phyloP scores from a whole-genome alignment of 768 basidiomycete genomes.

The Leccinum disarticulatum region DNA sequence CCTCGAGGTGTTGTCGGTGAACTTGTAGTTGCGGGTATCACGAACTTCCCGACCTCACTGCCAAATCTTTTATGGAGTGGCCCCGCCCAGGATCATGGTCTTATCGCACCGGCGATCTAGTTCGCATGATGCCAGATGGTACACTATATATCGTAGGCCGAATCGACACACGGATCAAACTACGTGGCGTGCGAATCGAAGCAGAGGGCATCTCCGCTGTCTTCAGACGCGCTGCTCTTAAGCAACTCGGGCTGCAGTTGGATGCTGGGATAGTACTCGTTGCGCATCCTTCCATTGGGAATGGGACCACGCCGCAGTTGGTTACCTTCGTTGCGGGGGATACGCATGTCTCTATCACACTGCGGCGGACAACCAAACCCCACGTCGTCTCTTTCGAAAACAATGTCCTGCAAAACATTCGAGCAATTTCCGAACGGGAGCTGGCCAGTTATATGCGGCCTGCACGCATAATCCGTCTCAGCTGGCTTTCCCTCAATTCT shows the following conservation, averaged over 20 bases:
- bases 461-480: conserved; percentile 47
- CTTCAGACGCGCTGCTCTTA: conserved; percentile 25
- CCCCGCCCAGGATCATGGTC: conserved; percentile 40
- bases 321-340: conserved; percentile 49
- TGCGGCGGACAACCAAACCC: conserved; percentile 36
- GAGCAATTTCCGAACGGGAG: conserved; percentile 38
- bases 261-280: conserved; percentile 44
- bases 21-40: conserved; percentile 51
- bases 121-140: conserved; percentile 49
- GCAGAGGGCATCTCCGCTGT: conserved; percentile 51
- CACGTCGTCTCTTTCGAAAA: conserved; percentile 29
- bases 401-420: conserved; percentile 30
- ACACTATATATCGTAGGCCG: conserved; percentile 51
- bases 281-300: conserved; percentile 42
- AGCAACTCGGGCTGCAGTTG: conserved; percentile 24
- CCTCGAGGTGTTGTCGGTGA: conserved; percentile 48
- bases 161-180: conserved; percentile 52
- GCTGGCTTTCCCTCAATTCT: conserved; percentile 45
- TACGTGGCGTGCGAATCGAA: conserved; percentile 55
- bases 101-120: conserved; percentile 52
- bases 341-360: conserved; percentile 34
- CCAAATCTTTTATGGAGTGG: conserved; percentile 47
- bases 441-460: conserved; percentile 54
- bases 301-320: conserved; percentile 37
- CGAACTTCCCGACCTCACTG: conserved; percentile 42